Evolutionary conservation across 73 alveolate genomes (phyloP).

Genomic region (Paramecium biaurelia): DNA sequence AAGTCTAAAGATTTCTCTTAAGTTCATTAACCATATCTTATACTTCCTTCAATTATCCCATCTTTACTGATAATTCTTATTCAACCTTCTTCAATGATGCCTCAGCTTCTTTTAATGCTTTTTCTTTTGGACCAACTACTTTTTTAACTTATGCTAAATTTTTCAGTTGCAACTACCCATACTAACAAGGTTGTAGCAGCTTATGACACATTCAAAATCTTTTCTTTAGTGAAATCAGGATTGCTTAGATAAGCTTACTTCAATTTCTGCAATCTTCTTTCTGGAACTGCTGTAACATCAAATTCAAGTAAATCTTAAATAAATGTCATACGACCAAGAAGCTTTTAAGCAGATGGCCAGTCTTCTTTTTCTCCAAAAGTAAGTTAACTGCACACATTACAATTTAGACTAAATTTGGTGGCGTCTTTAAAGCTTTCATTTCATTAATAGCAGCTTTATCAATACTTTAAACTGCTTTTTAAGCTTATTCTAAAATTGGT

Average conservation of each 20-base stretch:
- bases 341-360: conserved; percentile 87
- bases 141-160: conserved; percentile 86
- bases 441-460: conserved; percentile 97
- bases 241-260: conserved; percentile 71
- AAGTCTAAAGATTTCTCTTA: conserved; percentile 85
- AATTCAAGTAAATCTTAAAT: conserved; percentile 75
- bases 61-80: conserved; percentile 80
- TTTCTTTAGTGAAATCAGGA: conserved; percentile 78
- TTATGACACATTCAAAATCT: conserved; percentile 74
- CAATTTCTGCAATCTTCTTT: conserved; percentile 70
- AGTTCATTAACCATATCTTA: conserved; percentile 84
- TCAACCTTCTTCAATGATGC: conserved; percentile 81
- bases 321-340: conserved; percentile 85
- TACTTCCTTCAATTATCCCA: conserved; percentile 89
- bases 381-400: conserved; percentile 95
- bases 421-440: conserved; percentile 96
- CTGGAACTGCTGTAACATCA: conserved; percentile 85
- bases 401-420: conserved; percentile 94
- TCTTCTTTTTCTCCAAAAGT: conserved; percentile 85
- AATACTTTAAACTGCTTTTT: conserved; percentile 95
- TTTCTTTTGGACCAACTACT: conserved; percentile 97
- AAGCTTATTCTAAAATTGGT: conserved; percentile 98
- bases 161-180: conserved; percentile 93
- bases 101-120: conserved; percentile 92
- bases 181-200: conserved; percentile 83